phyloP scores from a whole-genome alignment of 2,329 filamentous ascomycete genomes.

The Trichoderma sp. region DNA sequence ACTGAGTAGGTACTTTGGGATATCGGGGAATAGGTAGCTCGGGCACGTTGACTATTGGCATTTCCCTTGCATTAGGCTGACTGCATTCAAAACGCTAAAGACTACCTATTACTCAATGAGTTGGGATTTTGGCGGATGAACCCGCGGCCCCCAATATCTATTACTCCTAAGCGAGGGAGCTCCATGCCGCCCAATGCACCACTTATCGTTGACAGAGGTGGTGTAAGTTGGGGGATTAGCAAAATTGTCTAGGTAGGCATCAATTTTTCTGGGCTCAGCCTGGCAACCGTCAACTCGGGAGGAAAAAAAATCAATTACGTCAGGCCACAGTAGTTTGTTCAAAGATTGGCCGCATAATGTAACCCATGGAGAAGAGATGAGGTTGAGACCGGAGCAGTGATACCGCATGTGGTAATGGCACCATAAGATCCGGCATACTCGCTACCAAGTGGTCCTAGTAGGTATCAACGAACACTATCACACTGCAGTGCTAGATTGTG shows the following conservation, averaged over 20 bases:
- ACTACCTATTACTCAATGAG: neutral
- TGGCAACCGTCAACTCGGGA: conserved; percentile 1
- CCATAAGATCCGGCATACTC: neutral
- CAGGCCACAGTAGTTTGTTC: neutral
- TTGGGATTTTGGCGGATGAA: neutral
- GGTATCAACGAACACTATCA: neutral
- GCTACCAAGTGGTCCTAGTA: neutral
- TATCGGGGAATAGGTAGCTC: neutral
- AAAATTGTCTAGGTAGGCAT: neutral
- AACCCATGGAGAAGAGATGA: neutral
- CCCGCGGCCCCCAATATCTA: neutral
- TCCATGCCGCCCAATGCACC: neutral
- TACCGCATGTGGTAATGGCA: neutral
- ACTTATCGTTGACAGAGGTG: neutral
- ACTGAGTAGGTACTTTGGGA: neutral
- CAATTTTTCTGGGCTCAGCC: neutral
- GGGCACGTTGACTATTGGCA: neutral
- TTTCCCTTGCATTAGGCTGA: neutral
- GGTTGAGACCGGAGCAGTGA: neutral
- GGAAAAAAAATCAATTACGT: conserved; percentile 17
- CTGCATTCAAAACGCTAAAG: neutral
- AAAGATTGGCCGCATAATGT: neutral
- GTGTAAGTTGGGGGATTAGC: conserved; percentile 1
- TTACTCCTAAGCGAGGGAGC: neutral
- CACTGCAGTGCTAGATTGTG: neutral